Evolutionary conservation across 169 alveolate genomes (phyloP), one percentile per base, ranked within the genome.

Genomic region (Plasmodium inui): DNA sequence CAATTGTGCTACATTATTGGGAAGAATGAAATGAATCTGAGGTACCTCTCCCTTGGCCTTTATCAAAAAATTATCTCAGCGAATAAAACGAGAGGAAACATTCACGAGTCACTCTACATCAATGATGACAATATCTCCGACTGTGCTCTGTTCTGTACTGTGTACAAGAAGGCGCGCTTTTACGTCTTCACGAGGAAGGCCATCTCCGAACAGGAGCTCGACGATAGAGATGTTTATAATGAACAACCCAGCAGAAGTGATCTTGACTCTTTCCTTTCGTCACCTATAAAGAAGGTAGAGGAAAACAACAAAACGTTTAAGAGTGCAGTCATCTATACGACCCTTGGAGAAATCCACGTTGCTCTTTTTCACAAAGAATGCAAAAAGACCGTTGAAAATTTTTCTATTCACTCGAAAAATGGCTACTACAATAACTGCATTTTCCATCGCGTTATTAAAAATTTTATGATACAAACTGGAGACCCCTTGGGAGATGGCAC

Each of bases 401-500:
- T 99, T 95, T 95, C 99, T 3, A 97, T 96, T 78, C 99, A 98
- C 81, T 97, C 99, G 80, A 96, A 97, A 96, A 98, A 98, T 92
- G 99, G 99, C 30, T 99, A 98, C 92, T 97, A 97, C 92, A 96
- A 95, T 73, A 96, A 95, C 82, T 95, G 97, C 80, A 96, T 95
- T 76, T 98, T 98, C 88, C 97, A 92, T 95, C 97, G 99, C 44
- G 99, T 98, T 44, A 98, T 98, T 73, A 98, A 98, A 92, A 98
- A 98, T 83, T 99, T 99, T 97, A 99, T 99, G 99, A 98, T 99
- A 39, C 99, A 99, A 93, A 98, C 99, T 37, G 99, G 99, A 8
- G 99, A 99, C 92, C 99, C 99, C 7, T 96, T 97, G 76, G 99
- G 99, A 7, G 99, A 99, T 96, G 99, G 99, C 41, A 98, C 99